Evolutionary conservation across 257 asterid species (phyloP), one percentile per base, ranked within the genome.

Genomic region (Lycium barbarum): DNA sequence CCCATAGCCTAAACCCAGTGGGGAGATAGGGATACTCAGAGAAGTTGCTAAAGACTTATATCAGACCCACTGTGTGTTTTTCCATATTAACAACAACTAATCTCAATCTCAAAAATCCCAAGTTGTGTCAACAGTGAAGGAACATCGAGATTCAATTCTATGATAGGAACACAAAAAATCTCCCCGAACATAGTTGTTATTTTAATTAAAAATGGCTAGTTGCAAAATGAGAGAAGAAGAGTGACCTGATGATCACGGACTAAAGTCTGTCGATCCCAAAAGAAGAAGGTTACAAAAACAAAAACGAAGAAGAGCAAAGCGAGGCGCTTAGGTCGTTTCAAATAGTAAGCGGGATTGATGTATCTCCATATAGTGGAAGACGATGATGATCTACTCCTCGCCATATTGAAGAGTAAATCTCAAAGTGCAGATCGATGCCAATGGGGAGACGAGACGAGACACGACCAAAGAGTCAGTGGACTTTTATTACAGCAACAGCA

Each of bases 241-340:
- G 3, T 6, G 71, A 97, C 99, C 99, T 95, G 89, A 89, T 97
- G 96, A 67, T 97, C 99, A n/a, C 95, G 95, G 66, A 94, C 86
- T 66, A 97, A 89, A 84, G 99, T 91, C 76, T 95, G 99, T 7
- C 99, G 98, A 92, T 97, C 99, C 99, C 98, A 97, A 66, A 97
- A 88, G 83, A 94, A 86, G 57, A 94, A 90, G 87, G 92, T 88
- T 49, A 85, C 90, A 73, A 70, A 84, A 73, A 97, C 96, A 85
- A 95, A 95, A 3, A 91, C 38, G 55, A 95, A 84, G 86, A 97
- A 90, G 17, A 97, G 91, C 88, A 91, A 83, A 18, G 98, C 97
- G 53, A 97, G 91, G 74, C 97, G 97, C 88, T 94, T 95, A 11
- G 99, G 99, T 18, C 99, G 92, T 93, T 93, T 95, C 90, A 97